Evolutionary conservation across 2,329 filamentous ascomycete genomes (phyloP), one percentile per base, ranked within the genome.

Genomic region (Celoporthe dispersa): DNA sequence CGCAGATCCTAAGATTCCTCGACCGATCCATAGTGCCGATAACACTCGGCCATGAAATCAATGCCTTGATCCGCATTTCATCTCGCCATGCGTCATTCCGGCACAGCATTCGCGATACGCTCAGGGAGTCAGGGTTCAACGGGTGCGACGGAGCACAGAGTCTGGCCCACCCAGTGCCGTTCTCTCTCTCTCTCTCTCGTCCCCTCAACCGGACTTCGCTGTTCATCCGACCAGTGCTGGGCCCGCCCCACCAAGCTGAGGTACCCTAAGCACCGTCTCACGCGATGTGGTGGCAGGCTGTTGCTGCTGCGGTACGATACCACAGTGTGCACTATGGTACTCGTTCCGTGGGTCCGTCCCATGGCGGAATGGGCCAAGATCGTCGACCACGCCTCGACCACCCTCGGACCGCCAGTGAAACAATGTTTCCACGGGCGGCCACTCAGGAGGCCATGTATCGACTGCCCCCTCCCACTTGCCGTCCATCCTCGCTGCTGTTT

Each of bases 351-450:
- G 19, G 19, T 48, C 41, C 57, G 57, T 60, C 33, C 57, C 31
- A 37, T n/a, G 31, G 57, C n/a, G n/a, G n/a, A n/a, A 8, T 37
- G 55, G 55, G 31, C 19, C 57, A 60, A 35, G 57, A 37, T n/a
- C 57, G 33, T 11, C 57, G 31, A n/a, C 57, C 57, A 35, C 37
- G n/a, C n/a, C 37, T 37, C 37, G 61, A 25, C 8, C 51, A 22
- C 66, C 48, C 59, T 64, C 31, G 59, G 64, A 31, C 64, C 37
- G 28, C 25, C 22, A n/a, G 22, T 61, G 55, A 71, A 71, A 71
- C 67, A 71, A 51, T 71, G 69, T 71, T 71, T 71, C 69, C n/a
- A 51, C 19, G 69, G 69, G 67, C 55, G 66, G 44, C 63, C 62
- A 59, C 57, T 63, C 44, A 35, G 55, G 22, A 22, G 19, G 14